Conservation (phyloP, 108 stramenopile species). For the Bacterosira constricta region DNA sequence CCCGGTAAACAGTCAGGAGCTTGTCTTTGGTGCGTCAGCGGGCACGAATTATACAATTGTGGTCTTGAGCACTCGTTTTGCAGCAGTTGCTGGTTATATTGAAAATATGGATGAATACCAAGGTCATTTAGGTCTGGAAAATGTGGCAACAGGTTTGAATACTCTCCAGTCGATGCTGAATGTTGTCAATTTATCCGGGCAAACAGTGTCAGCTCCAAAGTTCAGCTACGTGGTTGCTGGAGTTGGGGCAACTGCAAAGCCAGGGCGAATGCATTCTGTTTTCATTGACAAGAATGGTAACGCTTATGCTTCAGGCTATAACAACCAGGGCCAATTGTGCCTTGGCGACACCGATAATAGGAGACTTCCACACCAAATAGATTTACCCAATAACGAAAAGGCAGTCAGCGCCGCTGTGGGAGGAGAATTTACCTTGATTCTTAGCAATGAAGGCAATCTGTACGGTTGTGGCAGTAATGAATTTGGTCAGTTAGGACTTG, state of each 20-base stretch:
- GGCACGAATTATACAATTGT: constrained; percentile 5
- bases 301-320: constrained; percentile 31
- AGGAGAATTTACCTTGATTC: constrained; percentile 35
- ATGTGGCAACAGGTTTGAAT: constrained; percentile 11
- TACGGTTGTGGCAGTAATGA: constrained; percentile 42
- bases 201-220: neutral
- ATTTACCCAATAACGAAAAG: constrained; percentile 3
- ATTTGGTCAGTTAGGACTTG: constrained; percentile 27
- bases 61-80: constrained; percentile 10
- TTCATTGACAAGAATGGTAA: constrained; percentile 36
- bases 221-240: constrained; percentile 19
- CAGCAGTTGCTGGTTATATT: neutral
- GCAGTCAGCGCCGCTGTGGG: constrained; percentile 32
- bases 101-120: constrained; percentile 6
- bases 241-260: constrained; percentile 1
- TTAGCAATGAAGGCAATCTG: constrained; percentile 13
- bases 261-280: constrained; percentile 13
- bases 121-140: constrained; percentile 26
- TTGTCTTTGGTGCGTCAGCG: constrained; percentile 10
- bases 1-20: constrained; percentile 2
- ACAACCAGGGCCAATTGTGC: constrained; percentile 30
- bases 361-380: constrained; percentile 25
- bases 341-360: constrained; percentile 31
- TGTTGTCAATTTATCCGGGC: constrained; percentile 14
- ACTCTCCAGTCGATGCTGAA: constrained; percentile 10